Evolutionary conservation across 441 rosid genomes (phyloP).

Genomic region (Iberis amara): DNA sequence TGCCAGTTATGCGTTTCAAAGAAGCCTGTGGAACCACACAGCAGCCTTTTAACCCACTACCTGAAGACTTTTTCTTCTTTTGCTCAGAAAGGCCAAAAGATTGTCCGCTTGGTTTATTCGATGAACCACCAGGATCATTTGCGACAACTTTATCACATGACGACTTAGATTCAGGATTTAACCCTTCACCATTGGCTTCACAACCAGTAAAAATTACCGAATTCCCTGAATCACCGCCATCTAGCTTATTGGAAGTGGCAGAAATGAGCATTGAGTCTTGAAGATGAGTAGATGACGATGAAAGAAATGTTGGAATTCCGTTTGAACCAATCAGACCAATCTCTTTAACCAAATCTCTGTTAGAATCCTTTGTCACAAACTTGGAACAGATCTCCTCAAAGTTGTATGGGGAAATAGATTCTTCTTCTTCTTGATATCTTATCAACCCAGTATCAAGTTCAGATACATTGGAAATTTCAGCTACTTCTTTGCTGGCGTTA

Average conservation of each 20-base stretch:
- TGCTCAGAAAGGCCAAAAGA: constrained; percentile 37
- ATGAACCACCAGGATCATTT: constrained; percentile 30
- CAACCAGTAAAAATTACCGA: constrained; percentile 32
- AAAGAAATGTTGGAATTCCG: constrained; percentile 63
- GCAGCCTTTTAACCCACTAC: constrained; percentile 33
- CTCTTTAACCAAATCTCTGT: constrained; percentile 72
- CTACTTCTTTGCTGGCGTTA: constrained; percentile 29
- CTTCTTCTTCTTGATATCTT: constrained; percentile 54
- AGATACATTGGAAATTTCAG: constrained; percentile 37
- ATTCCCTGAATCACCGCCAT: constrained; percentile 31
- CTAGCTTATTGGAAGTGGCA: constrained; percentile 32
- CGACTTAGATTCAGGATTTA: constrained; percentile 33
- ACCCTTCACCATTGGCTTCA: constrained; percentile 31
- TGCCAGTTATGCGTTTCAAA: constrained; percentile 63
- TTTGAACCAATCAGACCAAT: constrained; percentile 83
- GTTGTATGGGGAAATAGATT: constrained; percentile 51
- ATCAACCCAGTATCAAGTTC: constrained; percentile 53
- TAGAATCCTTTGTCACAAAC: constrained; percentile 77
- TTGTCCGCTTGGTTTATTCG: constrained; percentile 30
- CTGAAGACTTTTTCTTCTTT: constrained; percentile 39
- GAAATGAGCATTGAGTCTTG: constrained; percentile 45
- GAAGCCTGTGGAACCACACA: constrained; percentile 80
- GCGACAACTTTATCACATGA: constrained; percentile 28
- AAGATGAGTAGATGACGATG: constrained; percentile 44
- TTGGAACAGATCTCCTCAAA: constrained; percentile 67